Evolutionary conservation across 75 land plant genomes (phyloP), one percentile per base, ranked within the genome.

Genomic region (Cupressus sempervirens): DNA sequence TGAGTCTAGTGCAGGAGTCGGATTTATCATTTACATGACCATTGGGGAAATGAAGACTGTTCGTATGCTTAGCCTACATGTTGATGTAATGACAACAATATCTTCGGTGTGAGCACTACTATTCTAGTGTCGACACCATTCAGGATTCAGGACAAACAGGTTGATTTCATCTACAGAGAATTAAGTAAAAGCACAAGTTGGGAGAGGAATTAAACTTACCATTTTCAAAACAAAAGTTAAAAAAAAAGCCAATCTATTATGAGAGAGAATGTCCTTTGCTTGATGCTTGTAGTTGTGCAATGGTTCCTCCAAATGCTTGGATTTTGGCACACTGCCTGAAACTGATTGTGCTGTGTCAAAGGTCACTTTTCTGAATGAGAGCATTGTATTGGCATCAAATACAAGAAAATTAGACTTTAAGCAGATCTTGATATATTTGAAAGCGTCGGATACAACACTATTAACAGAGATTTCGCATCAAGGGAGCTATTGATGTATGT

Each of bases 121-220:
- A n/a, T n/a, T n/a, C n/a, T n/a, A n/a, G n/a, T n/a, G n/a, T n/a
- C n/a, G n/a, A n/a, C n/a, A n/a, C n/a, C n/a, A n/a, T 77, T 77
- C 50, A 77, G 81, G 48, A 9, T 43, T 41, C 12, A 26, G 11
- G 46, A 20, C 9, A 77, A 77, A 41, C 46, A 3, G 50, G 81
- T 77, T 12, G 8, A 23, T 77, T 77, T 77, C 45, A 5, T 43
- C 3, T 77, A 13, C n/a, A 46, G 81, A 45, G 81, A 77, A 26
- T 26, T 77, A 43, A 45, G 46, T 77, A 77, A 29, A 77, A 77
- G 12, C 81, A 50, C 50, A 77, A 77, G 48, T 43, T 77, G 30
- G 81, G 43, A 77, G 81, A 77, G 48, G 50, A 77, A 40, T 45
- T 43, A 10, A 77, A 77, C 81, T 43, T 77, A 43, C 81, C 81